Percentiles rank a stretch among this genome's conserved stretches.
Conservation (phyloP, 2,329 filamentous ascomycete genomes). For the Penicillium aurantiogriseum region DNA sequence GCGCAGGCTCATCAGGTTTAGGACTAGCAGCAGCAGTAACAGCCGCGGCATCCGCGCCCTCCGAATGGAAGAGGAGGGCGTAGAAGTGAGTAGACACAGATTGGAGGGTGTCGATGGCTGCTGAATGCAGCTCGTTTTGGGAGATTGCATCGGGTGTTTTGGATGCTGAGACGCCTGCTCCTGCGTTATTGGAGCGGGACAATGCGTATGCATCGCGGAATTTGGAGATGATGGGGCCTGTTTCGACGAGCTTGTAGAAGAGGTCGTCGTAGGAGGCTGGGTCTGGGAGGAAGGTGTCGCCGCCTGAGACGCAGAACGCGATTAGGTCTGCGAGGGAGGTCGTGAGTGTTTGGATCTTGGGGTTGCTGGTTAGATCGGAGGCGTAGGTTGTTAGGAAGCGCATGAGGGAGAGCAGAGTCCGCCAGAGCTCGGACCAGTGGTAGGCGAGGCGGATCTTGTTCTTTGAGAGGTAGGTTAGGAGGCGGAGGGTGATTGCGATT, state of each 20-base stretch:
- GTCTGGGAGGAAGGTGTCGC: conserved; percentile 86
- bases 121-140: conserved; percentile 45
- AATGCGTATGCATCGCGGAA: conserved; percentile 68
- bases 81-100: conserved; percentile 81
- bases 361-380: conserved; percentile 67
- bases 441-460: conserved; percentile 78
- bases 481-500: conserved; percentile 75
- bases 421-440: conserved; percentile 95
- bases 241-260: conserved; percentile 97
- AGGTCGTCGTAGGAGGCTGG: conserved; percentile 89
- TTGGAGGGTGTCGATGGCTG: conserved; percentile 80
- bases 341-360: conserved; percentile 70
- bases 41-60: conserved; percentile 41
- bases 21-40: conserved; percentile 14
- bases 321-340: conserved; percentile 78
- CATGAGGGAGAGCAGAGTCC: conserved; percentile 79
- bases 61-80: conserved; percentile 62
- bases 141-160: conserved; percentile 19
- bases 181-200: conserved; percentile 42
- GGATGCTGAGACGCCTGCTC: conserved; percentile 3
- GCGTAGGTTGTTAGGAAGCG: conserved; percentile 88
- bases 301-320: conserved; percentile 77
- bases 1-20: conserved; percentile 23
- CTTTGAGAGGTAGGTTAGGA: conserved; percentile 79
- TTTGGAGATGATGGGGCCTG: conserved; percentile 74